Evolutionary conservation across 1,139 yeast species (phyloP).

Genomic region (Wickerhamomyces sp.): DNA sequence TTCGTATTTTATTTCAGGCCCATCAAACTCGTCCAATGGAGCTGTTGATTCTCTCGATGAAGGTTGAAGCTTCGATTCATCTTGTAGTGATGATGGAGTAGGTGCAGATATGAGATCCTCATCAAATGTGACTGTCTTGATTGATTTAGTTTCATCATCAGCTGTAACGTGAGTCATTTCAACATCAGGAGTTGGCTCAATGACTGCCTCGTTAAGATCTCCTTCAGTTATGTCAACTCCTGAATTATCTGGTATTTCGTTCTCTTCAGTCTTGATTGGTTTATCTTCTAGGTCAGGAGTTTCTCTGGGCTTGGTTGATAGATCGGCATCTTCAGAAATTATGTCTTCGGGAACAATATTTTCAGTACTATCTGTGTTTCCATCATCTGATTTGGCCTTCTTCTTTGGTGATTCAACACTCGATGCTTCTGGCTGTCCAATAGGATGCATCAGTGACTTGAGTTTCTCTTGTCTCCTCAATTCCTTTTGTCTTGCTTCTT

Average conservation of each 20-base stretch:
- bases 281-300: too few relatives aligned
- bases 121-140: conserved; percentile 1
- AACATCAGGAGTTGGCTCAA: too few relatives aligned
- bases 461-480: conserved; percentile 14
- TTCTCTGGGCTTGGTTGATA: too few relatives aligned
- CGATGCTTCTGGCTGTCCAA: background rate
- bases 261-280: too few relatives aligned
- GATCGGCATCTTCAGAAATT: too few relatives aligned
- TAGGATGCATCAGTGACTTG: conserved; percentile 7
- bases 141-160: background rate
- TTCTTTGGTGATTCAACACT: background rate
- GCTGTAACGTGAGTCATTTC: background rate
- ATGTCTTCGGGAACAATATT: too few relatives aligned
- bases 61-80: background rate
- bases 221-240: too few relatives aligned
- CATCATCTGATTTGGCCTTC: background rate
- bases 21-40: conserved; percentile 3
- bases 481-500: conserved; percentile 19
- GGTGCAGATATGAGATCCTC: background rate
- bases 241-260: too few relatives aligned
- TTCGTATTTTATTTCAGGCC: conserved; percentile 34
- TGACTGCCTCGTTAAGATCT: too few relatives aligned
- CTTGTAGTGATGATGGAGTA: background rate
- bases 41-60: conserved; percentile 4
- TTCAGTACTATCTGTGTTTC: background rate